phyloP scores from a whole-genome alignment of 176 grass and related monocot genomes.

The Phoenix roebelenii region DNA sequence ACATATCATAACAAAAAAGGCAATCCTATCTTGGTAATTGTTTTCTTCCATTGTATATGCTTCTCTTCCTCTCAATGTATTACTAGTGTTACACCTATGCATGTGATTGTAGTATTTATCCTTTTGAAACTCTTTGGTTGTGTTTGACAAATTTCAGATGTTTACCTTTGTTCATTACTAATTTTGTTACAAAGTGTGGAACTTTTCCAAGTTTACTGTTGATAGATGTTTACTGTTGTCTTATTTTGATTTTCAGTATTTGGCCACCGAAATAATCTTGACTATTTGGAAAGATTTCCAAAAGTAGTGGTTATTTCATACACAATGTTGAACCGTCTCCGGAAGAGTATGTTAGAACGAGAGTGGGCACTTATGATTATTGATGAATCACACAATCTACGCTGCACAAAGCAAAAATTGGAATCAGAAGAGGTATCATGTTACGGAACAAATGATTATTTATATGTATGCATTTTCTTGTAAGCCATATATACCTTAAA shows the following conservation, averaged over 20 bases:
- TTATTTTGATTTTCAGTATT: conserved; percentile 59
- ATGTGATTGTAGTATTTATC: too few relatives aligned
- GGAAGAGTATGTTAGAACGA: conserved; percentile 48
- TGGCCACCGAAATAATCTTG: conserved; percentile 74
- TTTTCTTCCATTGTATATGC: too few relatives aligned
- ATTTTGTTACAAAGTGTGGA: too few relatives aligned
- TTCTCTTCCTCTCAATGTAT: too few relatives aligned
- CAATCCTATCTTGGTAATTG: too few relatives aligned
- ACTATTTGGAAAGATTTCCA: conserved; percentile 55
- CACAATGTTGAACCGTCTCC: conserved; percentile 71
- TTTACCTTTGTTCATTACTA: too few relatives aligned
- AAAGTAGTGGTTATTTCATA: conserved; percentile 83
- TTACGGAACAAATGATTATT: not conserved
- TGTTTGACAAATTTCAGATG: too few relatives aligned
- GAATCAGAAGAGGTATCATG: conserved; percentile 65
- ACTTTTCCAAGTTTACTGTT: too few relatives aligned
- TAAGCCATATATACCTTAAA: not conserved
- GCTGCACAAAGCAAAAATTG: conserved; percentile 55
- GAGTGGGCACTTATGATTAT: conserved; percentile 86
- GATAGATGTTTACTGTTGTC: conserved; percentile 21
- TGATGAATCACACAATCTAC: conserved; percentile 97
- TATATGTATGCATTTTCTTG: not conserved
- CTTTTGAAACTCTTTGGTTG: too few relatives aligned
- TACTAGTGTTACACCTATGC: too few relatives aligned
- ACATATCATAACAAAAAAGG: too few relatives aligned